Percentiles rank a stretch among this genome's conserved stretches.
These are phyloP conservation scores for Phytophthora vignae DNA, from an alignment of 352 stramenopile species.

Conservation along the genomic window DNA sequence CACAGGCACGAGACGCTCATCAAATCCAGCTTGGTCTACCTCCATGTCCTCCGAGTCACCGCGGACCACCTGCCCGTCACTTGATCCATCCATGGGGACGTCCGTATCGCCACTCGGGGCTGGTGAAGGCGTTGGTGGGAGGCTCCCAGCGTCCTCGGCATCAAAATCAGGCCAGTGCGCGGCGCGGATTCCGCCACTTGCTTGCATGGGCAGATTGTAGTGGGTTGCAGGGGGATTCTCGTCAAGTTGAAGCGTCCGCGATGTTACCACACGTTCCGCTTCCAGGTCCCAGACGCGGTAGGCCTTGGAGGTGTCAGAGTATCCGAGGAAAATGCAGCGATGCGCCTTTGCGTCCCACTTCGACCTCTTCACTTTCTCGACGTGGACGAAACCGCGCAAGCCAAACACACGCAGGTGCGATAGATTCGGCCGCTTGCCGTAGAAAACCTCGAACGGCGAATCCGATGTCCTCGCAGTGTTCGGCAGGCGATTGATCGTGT, in stretches of 20 bases:
- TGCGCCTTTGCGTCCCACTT: neutral
- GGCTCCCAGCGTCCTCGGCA: neutral
- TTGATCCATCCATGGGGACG: neutral
- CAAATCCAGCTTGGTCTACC: too few species aligned
- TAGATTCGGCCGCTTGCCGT: neutral
- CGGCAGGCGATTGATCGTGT: neutral
- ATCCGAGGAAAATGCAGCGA: neutral
- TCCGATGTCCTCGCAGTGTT: neutral
- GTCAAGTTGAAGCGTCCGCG: slow-evolving; percentile 7
- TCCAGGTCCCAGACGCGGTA: slow-evolving; percentile 19
- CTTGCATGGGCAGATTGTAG: neutral
- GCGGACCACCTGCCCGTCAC: too few species aligned
- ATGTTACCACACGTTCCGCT: neutral
- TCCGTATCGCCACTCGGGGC: neutral
- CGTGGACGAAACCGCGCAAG: neutral
- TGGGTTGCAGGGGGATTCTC: neutral
- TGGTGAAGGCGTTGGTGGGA: neutral
- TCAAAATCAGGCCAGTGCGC: neutral
- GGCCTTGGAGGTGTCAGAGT: neutral
- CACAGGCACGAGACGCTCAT: too few species aligned
- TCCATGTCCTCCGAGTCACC: too few species aligned
- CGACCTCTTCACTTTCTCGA: neutral
- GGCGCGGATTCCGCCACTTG: neutral
- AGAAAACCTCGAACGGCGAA: neutral
- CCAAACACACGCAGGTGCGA: neutral